Conservation (phyloP, 768 basidiomycete genomes). For the Pholiota microspora region DNA sequence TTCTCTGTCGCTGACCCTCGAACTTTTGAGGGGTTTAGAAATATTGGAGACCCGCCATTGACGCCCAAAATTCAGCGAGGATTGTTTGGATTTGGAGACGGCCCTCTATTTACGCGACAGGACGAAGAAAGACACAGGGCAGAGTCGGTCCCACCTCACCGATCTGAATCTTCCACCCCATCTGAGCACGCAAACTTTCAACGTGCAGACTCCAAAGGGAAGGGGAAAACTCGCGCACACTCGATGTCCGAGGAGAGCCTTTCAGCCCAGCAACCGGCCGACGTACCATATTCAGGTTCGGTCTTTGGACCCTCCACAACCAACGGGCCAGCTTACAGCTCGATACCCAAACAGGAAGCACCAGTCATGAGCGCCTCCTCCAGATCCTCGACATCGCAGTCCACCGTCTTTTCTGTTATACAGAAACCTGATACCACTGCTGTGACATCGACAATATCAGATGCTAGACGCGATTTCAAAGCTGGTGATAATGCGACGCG, state of each 20-base stretch:
- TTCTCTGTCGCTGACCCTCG: constrained; percentile 7
- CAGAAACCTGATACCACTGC: constrained; percentile 7
- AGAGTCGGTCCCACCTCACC: constrained; percentile 19
- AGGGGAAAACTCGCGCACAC: constrained; percentile 3
- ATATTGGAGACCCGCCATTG: not conserved
- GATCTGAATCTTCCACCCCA: constrained; percentile 1
- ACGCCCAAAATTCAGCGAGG: constrained; percentile 3
- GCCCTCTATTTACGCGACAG: constrained; percentile 18
- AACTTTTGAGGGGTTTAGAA: constrained; percentile 12
- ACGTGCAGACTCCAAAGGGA: not conserved
- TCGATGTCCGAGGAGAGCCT: not conserved
- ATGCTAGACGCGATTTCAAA: not conserved
- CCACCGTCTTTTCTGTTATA: constrained; percentile 5
- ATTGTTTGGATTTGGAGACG: constrained; percentile 15
- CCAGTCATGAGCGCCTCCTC: constrained; percentile 1
- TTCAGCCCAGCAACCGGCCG: not conserved
- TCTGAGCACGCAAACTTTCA: not conserved
- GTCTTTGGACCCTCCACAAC: constrained; percentile 4
- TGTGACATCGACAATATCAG: constrained; percentile 10
- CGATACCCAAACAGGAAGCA: not conserved
- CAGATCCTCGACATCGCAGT: constrained; percentile 1
- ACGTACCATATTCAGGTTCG: constrained; percentile 2
- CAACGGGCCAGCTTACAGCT: too few relatives aligned
- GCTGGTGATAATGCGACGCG: too few relatives aligned
- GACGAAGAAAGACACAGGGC: constrained; percentile 5